phyloP scores from a whole-genome alignment of 106 monocot genomes.

The Narthecium ossifragum region DNA sequence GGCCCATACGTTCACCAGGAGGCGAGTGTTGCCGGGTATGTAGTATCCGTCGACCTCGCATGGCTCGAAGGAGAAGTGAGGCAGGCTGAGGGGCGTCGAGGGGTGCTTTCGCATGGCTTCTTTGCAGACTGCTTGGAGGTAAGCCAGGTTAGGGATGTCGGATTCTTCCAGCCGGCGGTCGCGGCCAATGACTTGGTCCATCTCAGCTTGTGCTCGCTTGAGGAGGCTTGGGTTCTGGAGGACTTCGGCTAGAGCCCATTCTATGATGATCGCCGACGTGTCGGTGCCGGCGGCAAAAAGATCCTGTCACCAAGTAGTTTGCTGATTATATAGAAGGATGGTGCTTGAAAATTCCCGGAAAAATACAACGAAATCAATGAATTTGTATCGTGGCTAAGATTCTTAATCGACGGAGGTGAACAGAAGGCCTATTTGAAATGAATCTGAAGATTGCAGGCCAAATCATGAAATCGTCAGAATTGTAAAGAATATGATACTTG shows the following conservation, averaged over 20 bases:
- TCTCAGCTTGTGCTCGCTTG: slow-evolving; percentile 23
- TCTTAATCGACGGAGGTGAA: neutral
- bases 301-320: slow-evolving; percentile 21
- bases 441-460: too few species aligned
- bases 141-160: slow-evolving; percentile 24
- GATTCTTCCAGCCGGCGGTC: slow-evolving; percentile 26
- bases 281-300: slow-evolving; percentile 58
- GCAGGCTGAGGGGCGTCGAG: slow-evolving; percentile 39
- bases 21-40: slow-evolving; percentile 21
- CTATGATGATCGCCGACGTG: slow-evolving; percentile 39
- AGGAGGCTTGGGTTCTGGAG: slow-evolving; percentile 27
- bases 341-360: neutral
- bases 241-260: slow-evolving; percentile 56
- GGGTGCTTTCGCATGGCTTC: slow-evolving; percentile 40
- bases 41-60: slow-evolving; percentile 26
- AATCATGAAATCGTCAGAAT: too few species aligned
- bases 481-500: too few species aligned
- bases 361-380: neutral
- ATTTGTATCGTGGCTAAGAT: neutral
- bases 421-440: neutral
- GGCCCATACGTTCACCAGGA: slow-evolving; percentile 40
- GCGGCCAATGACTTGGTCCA: slow-evolving; percentile 31
- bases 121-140: slow-evolving; percentile 37
- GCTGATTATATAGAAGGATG: neutral
- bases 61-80: slow-evolving; percentile 24